Conservation (phyloP, 2,329 filamentous ascomycete species). For the Colletotrichum simmondsii region DNA sequence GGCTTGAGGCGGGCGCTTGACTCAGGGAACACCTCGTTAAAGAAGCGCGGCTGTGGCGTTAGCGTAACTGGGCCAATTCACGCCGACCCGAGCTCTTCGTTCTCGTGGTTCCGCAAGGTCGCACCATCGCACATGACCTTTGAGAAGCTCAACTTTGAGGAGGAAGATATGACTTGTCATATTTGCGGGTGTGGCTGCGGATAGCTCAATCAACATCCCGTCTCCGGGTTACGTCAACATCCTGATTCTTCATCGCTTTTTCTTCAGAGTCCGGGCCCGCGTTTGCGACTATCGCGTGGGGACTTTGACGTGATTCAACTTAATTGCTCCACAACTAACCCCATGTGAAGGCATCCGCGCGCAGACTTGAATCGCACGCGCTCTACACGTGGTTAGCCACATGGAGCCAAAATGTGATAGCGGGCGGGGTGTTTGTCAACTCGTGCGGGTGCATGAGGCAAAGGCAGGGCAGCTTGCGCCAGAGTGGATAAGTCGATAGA, state of each 20-base stretch:
- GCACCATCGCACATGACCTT: not conserved
- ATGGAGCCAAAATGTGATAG: not conserved
- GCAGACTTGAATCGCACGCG: slow-evolving; percentile 8
- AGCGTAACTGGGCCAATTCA: not conserved
- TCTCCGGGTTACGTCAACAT: not conserved
- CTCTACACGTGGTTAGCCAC: slow-evolving; percentile 15
- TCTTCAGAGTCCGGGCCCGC: not conserved
- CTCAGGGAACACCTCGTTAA: slow-evolving; percentile 12
- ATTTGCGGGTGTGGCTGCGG: not conserved
- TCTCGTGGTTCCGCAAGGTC: not conserved
- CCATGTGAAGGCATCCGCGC: not conserved
- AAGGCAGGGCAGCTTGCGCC: not conserved
- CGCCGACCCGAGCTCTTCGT: not conserved
- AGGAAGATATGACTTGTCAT: not conserved
- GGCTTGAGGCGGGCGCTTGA: slow-evolving; percentile 9
- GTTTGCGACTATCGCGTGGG: not conserved
- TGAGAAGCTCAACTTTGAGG: not conserved
- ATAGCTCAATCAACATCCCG: too few species aligned
- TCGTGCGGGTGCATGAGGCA: not conserved
- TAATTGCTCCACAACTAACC: not conserved
- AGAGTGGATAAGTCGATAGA: slow-evolving; percentile 5
- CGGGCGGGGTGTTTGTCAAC: not conserved
- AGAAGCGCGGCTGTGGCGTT: slow-evolving; percentile 5
- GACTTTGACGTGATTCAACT: not conserved
- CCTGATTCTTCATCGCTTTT: not conserved